These are phyloP conservation scores for Cochlearia excelsa DNA, from an alignment of 345 rosid species.

Conservation along the genomic window DNA sequence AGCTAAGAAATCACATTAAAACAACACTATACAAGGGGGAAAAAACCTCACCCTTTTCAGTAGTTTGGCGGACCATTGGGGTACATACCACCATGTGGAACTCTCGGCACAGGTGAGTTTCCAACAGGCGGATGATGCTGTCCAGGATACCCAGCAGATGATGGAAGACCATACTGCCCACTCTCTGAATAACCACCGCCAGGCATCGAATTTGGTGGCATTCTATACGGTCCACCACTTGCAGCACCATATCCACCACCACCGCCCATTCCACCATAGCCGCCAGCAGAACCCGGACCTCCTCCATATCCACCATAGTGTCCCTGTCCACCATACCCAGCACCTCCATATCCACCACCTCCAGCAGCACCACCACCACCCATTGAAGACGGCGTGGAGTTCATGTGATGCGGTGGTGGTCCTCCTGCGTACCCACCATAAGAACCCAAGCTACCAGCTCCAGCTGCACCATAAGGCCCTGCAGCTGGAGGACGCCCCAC, in stretches of 20 bases:
- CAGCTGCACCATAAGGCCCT: constrained; percentile 35
- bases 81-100: constrained; percentile 62
- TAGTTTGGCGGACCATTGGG: constrained; percentile 62
- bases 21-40: not conserved
- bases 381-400: constrained; percentile 42
- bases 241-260: constrained; percentile 35
- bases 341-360: constrained; percentile 44
- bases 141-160: constrained; percentile 43
- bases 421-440: constrained; percentile 48
- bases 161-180: constrained; percentile 50
- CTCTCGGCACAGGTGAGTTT: constrained; percentile 60
- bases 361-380: constrained; percentile 32
- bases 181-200: constrained; percentile 58
- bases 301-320: constrained; percentile 60
- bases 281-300: constrained; percentile 51
- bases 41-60: constrained; percentile 48
- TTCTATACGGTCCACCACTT: constrained; percentile 51
- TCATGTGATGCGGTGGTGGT: constrained; percentile 51
- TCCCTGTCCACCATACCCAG: constrained; percentile 37
- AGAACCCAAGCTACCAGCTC: constrained; percentile 34
- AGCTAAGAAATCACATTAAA: not conserved
- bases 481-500: constrained; percentile 41
- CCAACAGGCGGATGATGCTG: constrained; percentile 58
- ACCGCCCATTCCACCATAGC: constrained; percentile 36
- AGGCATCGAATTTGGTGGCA: constrained; percentile 52